Base-by-base conservation (phyloP, 495 filamentous ascomycete species). In the Penicillium chermesinum region DNA sequence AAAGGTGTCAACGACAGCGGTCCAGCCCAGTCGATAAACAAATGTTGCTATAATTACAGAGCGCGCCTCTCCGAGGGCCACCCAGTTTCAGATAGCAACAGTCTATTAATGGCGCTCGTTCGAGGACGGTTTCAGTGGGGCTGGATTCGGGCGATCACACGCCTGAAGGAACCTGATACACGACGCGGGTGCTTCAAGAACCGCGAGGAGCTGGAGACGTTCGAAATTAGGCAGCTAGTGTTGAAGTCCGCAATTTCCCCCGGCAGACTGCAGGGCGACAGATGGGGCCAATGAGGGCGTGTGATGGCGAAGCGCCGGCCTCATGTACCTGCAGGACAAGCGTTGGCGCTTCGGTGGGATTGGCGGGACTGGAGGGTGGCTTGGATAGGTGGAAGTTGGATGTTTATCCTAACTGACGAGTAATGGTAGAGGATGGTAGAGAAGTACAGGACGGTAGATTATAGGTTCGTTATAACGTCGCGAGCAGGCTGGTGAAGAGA, bases 41-140 rank as follows among this genome's bases (percentile, higher is more conserved):
- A 52, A 48, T 43, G 56, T 49, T 62, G 51, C 53, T 59, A 59
- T 62, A 50, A 62, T 59, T 59, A 57, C 53, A 52, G 45, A 21
- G 27, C 35, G 16, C 45, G 32, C 37, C 22, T 44, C 16, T 33
- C 35, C 42, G 20, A 30, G 20, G 6, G 35, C 39, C 38, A 32
- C n/a, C 51, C 51, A 55, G 59, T 63, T 53, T 63, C 59, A 59
- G 44, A 37, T 27, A 41, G 36, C 55, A 52, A 59, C 55, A 53
- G 48, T 59, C 59, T 54, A 56, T 59, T 49, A 61, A 55, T 51
- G 51, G 48, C 25, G 25, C 41, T 41, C 37, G 40, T 50, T 39
- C 46, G n/a, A 44, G 50, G 37, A 18, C 27, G 36, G 59, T 63
- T 63, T 63, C 53, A 61, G 42, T 21, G 47, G 17, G 48, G 36